Conservation (phyloP, 1,284 basidiomycete species). For the Abortiporus biennis region DNA sequence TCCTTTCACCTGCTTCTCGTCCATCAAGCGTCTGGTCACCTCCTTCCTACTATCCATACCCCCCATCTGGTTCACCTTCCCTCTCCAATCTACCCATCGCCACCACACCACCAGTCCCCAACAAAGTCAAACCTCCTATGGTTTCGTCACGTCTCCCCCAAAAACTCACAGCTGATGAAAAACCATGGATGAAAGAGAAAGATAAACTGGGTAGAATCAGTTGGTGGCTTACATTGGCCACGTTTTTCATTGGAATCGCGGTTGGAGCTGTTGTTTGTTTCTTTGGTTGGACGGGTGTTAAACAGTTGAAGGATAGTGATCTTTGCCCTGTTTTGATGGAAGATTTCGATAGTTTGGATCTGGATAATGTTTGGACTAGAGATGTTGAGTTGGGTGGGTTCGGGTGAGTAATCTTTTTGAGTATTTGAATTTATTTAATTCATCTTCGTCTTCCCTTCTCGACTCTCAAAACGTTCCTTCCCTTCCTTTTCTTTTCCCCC, state of each 20-base stretch:
- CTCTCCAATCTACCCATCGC: slow-evolving; percentile 25
- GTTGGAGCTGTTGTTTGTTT: slow-evolving; percentile 43
- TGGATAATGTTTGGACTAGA: slow-evolving; percentile 51
- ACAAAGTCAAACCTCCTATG: slow-evolving; percentile 37
- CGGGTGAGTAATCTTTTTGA: slow-evolving; percentile 37
- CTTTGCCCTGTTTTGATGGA: slow-evolving; percentile 69
- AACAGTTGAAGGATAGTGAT: slow-evolving; percentile 29
- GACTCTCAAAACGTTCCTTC: no score
- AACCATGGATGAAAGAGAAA: slow-evolving; percentile 55
- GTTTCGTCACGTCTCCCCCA: slow-evolving; percentile 39
- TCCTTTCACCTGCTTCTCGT: slow-evolving; percentile 61
- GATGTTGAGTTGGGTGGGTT: slow-evolving; percentile 75
- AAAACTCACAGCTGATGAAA: slow-evolving; percentile 46
- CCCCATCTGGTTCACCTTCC: slow-evolving; percentile 20
- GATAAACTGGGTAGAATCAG: slow-evolving; percentile 46
- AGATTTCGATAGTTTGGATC: slow-evolving; percentile 42
- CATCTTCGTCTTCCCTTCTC: no score
- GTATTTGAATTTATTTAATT: slow-evolving; percentile 1
- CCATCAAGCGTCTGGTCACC: slow-evolving; percentile 60
- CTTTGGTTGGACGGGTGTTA: slow-evolving; percentile 38
- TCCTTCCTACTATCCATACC: slow-evolving; percentile 33
- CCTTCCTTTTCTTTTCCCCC: no score
- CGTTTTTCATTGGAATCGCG: slow-evolving; percentile 38
- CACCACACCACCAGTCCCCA: slow-evolving; percentile 19
- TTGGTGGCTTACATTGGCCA: slow-evolving; percentile 50